These are phyloP conservation scores for Combretum micranthum DNA, from an alignment of 345 rosid genomes.

Conservation along the genomic window DNA sequence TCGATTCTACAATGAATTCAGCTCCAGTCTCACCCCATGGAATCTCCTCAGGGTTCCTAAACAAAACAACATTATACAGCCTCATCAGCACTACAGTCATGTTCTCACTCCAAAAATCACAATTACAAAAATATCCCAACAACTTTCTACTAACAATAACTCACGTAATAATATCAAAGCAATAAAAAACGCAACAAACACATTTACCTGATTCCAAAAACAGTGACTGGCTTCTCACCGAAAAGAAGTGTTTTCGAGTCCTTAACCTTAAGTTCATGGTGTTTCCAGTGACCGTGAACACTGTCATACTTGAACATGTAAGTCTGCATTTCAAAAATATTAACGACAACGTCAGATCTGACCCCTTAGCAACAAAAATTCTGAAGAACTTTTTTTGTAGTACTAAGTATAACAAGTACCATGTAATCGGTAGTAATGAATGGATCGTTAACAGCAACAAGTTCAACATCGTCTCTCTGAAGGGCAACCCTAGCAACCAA, in stretches of 20 bases:
- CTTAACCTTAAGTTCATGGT: slow-evolving; percentile 66
- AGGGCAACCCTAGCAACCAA: slow-evolving; percentile 82
- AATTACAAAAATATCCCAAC: neutral
- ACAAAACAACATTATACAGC: neutral
- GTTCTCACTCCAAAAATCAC: neutral
- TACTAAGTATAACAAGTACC: slow-evolving; percentile 22
- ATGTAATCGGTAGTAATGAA: slow-evolving; percentile 72
- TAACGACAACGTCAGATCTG: neutral
- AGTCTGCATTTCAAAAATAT: slow-evolving; percentile 36
- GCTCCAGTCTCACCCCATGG: slow-evolving; percentile 84
- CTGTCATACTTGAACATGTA: slow-evolving; percentile 95
- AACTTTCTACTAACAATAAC: neutral
- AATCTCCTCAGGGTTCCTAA: slow-evolving; percentile 90
- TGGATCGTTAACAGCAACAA: slow-evolving; percentile 83
- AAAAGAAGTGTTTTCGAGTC: slow-evolving; percentile 86
- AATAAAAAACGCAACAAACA: neutral
- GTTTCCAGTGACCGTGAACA: slow-evolving; percentile 96
- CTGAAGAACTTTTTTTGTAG: neutral
- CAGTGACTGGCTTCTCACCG: slow-evolving; percentile 63
- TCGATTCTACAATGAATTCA: slow-evolving; percentile 75
- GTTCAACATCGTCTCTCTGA: slow-evolving; percentile 79
- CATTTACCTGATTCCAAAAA: slow-evolving; percentile 75
- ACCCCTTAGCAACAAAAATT: neutral
- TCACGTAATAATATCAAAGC: neutral
- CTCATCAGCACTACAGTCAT: neutral